Conservation (phyloP, 1,139 yeast genomes). For the Meyerozyma smithsonii region DNA sequence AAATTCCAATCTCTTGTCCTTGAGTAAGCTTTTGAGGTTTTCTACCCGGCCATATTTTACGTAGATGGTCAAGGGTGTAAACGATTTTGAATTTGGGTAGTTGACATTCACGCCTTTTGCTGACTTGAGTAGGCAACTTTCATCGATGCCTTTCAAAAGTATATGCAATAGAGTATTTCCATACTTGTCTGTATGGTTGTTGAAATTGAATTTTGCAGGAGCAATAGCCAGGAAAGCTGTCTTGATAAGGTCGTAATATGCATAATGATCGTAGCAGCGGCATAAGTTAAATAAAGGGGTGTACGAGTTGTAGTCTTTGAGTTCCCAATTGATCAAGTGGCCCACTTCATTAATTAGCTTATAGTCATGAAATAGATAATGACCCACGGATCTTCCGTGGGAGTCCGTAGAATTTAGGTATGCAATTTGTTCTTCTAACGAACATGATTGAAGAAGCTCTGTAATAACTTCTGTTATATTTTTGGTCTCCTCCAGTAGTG, state of each 20-base stretch:
- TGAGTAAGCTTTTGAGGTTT: conserved; percentile 46
- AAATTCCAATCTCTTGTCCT: conserved; percentile 43
- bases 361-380: conserved; percentile 62
- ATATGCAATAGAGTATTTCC: conserved; percentile 80
- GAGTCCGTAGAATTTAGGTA: conserved; percentile 52
- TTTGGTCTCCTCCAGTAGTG: conserved; percentile 52
- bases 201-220: conserved; percentile 34
- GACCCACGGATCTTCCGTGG: conserved; percentile 62
- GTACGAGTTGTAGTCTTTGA: conserved; percentile 62
- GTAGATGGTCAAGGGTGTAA: conserved; percentile 69
- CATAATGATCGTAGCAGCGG: conserved; percentile 74
- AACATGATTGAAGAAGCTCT: conserved; percentile 36
- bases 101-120: conserved; percentile 48
- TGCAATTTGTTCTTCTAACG: conserved; percentile 39
- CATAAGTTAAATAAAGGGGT: conserved; percentile 78
- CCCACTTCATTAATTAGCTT: conserved; percentile 55
- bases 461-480: conserved; percentile 47
- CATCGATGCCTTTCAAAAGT: conserved; percentile 42
- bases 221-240: conserved; percentile 44
- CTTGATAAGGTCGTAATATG: conserved; percentile 49
- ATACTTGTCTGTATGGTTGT: conserved; percentile 63
- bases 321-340: conserved; percentile 59
- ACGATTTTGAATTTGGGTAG: conserved; percentile 50
- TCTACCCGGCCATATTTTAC: conserved; percentile 66
- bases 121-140: conserved; percentile 29